Base-by-base conservation (phyloP, 441 rosid genomes). In the Kokia cookei region DNA sequence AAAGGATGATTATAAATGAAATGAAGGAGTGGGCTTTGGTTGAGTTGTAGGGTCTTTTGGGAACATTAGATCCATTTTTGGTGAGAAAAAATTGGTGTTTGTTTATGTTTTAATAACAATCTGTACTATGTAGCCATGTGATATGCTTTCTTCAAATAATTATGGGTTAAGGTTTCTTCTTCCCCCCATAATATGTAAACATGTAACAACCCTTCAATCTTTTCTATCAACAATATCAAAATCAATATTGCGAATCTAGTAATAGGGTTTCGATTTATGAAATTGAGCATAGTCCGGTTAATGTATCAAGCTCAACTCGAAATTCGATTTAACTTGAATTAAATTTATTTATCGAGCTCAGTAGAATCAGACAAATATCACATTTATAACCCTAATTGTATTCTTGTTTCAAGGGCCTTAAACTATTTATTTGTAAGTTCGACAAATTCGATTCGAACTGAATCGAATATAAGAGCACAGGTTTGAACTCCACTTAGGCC, bases 1-100 rank as follows among this genome's bases (percentile, higher is more conserved):
- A 17, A 26, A 62, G 50, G 64, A 29, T 40, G 59, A 3, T 66
- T 53, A 55, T 27, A 74, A 61, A 77, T 13, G 11, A 51, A 69
- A 76, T 81, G 73, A 65, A 69, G 73, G 63, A 69, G 86, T 82
- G 87, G 80, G 35, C 50, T 74, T 76, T 78, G 82, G 86, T 75
- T 73, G 85, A 71, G 79, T 48, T 88, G 92, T 83, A 79, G 73
- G 9, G 73, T 12, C 84, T 81, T 88, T 91, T 73, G 86, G 84
- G 86, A 77, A 87, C 92, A 89, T 69, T 74, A 75, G 84, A 88
- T 88, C 86, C 77, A 73, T 76, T 73, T 76, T 76, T 80, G 77
- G 77, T 70, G 69, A 74, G 43, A 19, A 50, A 50, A 15, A 17
- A 77, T 69, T 73, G 65, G 68, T 75, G 54, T 45, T 76, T 24